phyloP scores from a whole-genome alignment of 805 yeast species.

The Ogataea paraovalis region DNA sequence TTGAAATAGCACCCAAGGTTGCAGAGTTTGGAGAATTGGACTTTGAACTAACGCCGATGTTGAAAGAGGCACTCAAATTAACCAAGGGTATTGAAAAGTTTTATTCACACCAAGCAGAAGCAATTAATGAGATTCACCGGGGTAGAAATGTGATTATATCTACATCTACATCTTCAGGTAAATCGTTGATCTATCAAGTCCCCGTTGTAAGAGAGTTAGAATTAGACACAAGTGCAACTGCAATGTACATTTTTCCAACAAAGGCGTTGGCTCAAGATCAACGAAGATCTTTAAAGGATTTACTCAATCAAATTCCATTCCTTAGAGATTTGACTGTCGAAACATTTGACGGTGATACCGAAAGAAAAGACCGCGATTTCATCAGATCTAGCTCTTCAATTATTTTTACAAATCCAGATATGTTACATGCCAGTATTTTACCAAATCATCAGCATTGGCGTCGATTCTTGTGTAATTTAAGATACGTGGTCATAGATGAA shows the following conservation, averaged over 20 bases:
- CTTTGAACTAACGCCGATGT: constrained; percentile 46
- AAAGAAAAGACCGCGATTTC: constrained; percentile 43
- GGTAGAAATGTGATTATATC: constrained; percentile 76
- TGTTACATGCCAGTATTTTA: constrained; percentile 77
- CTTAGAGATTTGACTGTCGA: constrained; percentile 50
- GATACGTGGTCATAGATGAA: constrained; percentile 77
- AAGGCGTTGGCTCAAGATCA: constrained; percentile 98
- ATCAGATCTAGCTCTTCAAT: constrained; percentile 68
- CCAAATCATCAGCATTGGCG: constrained; percentile 79
- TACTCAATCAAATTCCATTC: constrained; percentile 48
- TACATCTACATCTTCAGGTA: constrained; percentile 97
- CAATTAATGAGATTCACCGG: constrained; percentile 52
- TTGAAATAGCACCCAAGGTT: constrained; percentile 38
- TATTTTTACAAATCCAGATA: constrained; percentile 93
- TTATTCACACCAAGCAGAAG: constrained; percentile 81
- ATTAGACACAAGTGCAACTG: constrained; percentile 46
- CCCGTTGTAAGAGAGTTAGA: constrained; percentile 62
- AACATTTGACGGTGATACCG: constrained; percentile 95
- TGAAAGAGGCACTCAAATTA: constrained; percentile 47
- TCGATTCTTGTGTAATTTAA: constrained; percentile 58
- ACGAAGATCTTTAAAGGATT: constrained; percentile 65
- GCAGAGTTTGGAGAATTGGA: constrained; percentile 44
- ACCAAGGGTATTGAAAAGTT: constrained; percentile 47
- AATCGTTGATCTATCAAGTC: constrained; percentile 85
- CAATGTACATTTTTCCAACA: constrained; percentile 91